Evolutionary conservation across 352 stramenopile genomes (phyloP).

Genomic region (Plasmopara muralis): DNA sequence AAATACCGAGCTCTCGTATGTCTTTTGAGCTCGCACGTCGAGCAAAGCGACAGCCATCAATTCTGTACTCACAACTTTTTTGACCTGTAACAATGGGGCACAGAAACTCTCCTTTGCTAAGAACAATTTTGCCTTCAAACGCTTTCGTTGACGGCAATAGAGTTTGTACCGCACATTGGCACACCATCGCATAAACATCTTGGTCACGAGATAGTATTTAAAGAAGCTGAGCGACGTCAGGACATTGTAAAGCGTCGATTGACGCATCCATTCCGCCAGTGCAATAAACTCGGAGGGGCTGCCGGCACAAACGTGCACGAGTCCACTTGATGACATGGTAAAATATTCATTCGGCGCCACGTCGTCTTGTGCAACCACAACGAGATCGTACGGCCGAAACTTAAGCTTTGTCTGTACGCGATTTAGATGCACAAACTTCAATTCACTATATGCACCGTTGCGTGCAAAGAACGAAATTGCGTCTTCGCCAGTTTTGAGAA

Average conservation of each 20-base stretch:
- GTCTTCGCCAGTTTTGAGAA: constrained; percentile 82
- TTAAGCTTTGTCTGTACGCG: constrained; percentile 49
- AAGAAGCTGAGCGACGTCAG: constrained; percentile 92
- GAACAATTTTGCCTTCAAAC: constrained; percentile 77
- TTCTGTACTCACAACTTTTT: constrained; percentile 83
- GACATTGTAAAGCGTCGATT: constrained; percentile 93
- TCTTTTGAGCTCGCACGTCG: constrained; percentile 84
- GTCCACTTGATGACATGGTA: constrained; percentile 85
- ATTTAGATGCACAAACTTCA: constrained; percentile 95
- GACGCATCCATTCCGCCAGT: constrained; percentile 91
- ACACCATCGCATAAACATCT: constrained; percentile 85
- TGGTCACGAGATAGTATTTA: constrained; percentile 91
- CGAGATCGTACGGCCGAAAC: constrained; percentile 90
- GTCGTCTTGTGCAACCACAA: constrained; percentile 79
- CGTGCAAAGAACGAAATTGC: constrained; percentile 92
- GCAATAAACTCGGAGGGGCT: constrained; percentile 90
- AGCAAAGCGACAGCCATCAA: constrained; percentile 77
- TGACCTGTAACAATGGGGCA: constrained; percentile 80
- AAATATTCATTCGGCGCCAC: constrained; percentile 82
- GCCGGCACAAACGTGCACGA: constrained; percentile 65
- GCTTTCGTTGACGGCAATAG: constrained; percentile 86
- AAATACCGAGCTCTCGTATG: constrained; percentile 84
- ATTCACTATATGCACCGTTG: constrained; percentile 84
- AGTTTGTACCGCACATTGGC: constrained; percentile 88
- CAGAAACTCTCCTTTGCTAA: constrained; percentile 89